A percentile compares a stretch with the other conserved stretches of the same genome.
phyloP scores from a whole-genome alignment of 495 filamentous ascomycete species.

The Aspergillus olivimuriae region DNA sequence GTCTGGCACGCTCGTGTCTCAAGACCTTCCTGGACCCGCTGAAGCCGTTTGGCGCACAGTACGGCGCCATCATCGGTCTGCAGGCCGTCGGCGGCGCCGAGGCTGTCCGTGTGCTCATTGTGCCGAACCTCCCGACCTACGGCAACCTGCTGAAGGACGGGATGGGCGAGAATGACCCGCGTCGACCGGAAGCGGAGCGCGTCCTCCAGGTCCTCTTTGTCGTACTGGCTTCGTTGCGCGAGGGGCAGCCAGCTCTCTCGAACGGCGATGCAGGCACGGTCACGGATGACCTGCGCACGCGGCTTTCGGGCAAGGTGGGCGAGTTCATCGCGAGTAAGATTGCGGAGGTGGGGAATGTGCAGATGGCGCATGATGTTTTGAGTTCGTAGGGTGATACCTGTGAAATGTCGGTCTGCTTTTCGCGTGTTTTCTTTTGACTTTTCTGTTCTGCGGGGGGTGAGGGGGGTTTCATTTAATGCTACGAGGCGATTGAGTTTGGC shows the following conservation, averaged over 20 bases:
- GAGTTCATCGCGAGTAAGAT: slow-evolving; percentile 48
- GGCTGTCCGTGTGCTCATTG: slow-evolving; percentile 68
- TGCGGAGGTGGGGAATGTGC: slow-evolving; percentile 39
- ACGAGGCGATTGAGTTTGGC: no score
- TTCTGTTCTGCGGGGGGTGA: background rate
- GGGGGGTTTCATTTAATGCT: no score
- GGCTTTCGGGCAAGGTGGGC: slow-evolving; percentile 55
- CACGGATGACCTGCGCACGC: slow-evolving; percentile 46
- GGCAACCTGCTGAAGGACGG: slow-evolving; percentile 67
- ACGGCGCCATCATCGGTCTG: slow-evolving; percentile 77
- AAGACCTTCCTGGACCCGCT: slow-evolving; percentile 83
- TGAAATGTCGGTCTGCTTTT: background rate
- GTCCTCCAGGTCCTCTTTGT: slow-evolving; percentile 55
- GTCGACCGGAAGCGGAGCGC: slow-evolving; percentile 54
- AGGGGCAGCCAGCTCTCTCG: slow-evolving; percentile 24
- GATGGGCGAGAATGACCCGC: slow-evolving; percentile 45
- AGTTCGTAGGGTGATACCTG: slow-evolving; percentile 5
- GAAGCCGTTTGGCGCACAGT: slow-evolving; percentile 73
- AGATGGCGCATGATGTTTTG: slow-evolving; percentile 32
- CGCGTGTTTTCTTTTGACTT: background rate
- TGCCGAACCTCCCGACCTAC: slow-evolving; percentile 76
- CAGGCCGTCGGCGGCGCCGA: slow-evolving; percentile 68
- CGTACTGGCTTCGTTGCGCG: slow-evolving; percentile 46
- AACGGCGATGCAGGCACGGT: slow-evolving; percentile 44
- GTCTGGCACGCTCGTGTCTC: slow-evolving; percentile 84